Base-by-base conservation (phyloP, 2,329 filamentous ascomycete species). In the Curvularia sp. region DNA sequence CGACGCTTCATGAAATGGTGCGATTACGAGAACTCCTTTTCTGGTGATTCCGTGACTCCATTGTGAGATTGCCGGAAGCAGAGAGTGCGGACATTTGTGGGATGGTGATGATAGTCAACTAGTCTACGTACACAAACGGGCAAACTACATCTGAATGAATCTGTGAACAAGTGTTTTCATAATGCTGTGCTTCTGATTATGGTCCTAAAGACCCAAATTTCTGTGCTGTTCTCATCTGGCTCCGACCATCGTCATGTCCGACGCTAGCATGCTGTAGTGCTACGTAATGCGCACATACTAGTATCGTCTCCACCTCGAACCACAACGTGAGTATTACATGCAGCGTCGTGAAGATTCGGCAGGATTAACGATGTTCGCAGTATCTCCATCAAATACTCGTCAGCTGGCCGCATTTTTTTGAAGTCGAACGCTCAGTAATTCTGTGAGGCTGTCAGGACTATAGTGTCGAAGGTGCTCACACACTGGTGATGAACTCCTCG, bases 51-150 rank as follows among this genome's bases (percentile, higher is more conserved):
- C 45, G 21, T 36, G 32, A 3, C 15, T 18, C 18, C 30, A 49
- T 38, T 51, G 27, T 21, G 28, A 51, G 39, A 51, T 30, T 27
- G 19, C 25, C 53, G 51, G 45, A 41, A 55, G 41, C 58, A 67
- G 45, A 36, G 63, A 53, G 60, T 57, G 59, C 59, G 55, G 53
- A 15, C 12, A 46, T 46, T 30, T 55, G 25, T 46, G 42, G 36
- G 42, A 53, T 49, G 52, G 49, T 19, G 38, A 42, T 46, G 19
- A 48, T 49, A 51, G 50, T 53, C 38, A 65, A 53, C 42, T 61
- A 65, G 43, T 59, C 47, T 46, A 57, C 13, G 47, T 41, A 52
- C 38, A 38, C 23, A 23, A 50, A 59, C 45, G 34, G 34, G 2
- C 30, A 53, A 25, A 34, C 34, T 45, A 25, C 12, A 57, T 45